phyloP scores from a whole-genome alignment of 139 green algal species.

The Chlorella sorokiniana region DNA sequence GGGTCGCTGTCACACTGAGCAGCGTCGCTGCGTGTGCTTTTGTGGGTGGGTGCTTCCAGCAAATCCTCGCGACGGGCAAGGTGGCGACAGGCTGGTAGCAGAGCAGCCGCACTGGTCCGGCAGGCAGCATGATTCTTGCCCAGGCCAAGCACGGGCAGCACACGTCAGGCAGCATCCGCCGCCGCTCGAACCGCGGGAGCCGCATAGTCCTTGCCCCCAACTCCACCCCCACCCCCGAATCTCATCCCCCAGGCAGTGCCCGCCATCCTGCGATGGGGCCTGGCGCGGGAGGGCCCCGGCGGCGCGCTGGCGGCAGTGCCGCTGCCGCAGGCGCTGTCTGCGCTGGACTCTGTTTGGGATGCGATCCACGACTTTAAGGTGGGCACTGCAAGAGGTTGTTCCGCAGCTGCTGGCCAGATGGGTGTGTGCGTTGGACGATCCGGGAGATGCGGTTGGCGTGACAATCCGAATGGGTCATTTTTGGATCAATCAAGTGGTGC shows the following conservation, averaged over 20 bases:
- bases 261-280: conserved; percentile 48
- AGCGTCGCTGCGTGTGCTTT: neutral
- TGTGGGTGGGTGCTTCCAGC: neutral
- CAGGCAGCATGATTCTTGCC: no score
- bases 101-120: no score
- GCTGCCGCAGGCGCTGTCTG: conserved; percentile 2
- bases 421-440: neutral
- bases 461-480: no score
- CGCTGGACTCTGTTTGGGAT: conserved; percentile 4
- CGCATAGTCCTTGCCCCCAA: neutral
- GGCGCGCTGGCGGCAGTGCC: neutral
- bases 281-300: conserved; percentile 25
- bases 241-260: conserved; percentile 42
- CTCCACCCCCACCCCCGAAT: neutral
- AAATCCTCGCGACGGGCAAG: no score
- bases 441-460: no score
- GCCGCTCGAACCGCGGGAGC: no score
- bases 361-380: conserved; percentile 9
- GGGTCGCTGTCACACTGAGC: neutral
- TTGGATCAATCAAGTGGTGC: neutral
- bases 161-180: neutral
- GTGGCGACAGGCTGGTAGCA: no score
- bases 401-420: neutral
- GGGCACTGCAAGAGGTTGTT: neutral
- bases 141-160: no score